phyloP scores from a whole-genome alignment of 163 green algal species.

The Scenedesmus sp. region DNA sequence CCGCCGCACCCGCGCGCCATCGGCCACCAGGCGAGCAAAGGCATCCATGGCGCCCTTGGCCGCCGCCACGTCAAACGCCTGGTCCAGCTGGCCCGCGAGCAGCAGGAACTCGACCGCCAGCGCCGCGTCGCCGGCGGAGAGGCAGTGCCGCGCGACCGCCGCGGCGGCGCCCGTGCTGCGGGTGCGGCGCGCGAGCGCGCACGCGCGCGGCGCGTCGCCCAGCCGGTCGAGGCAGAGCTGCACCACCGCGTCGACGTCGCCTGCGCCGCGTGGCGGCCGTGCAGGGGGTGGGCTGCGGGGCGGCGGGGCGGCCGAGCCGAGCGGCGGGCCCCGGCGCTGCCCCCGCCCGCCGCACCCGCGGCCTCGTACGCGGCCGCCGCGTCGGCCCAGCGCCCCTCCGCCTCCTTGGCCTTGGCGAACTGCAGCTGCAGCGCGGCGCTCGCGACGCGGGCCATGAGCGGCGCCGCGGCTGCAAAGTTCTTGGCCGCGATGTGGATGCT shows the following conservation, averaged over 20 bases:
- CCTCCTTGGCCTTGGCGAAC: conserved; percentile 79
- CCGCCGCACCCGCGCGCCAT: conserved; percentile 31
- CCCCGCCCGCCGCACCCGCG: conserved; percentile 35
- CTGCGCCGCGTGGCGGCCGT: too few relatives aligned
- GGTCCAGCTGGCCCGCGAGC: conserved; percentile 67
- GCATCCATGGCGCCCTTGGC: conserved; percentile 68
- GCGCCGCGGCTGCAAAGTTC: conserved; percentile 63
- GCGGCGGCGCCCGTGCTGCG: conserved; percentile 57
- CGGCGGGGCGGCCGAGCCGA: too few relatives aligned
- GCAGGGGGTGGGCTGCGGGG: too few relatives aligned
- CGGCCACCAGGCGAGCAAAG: conserved; percentile 65
- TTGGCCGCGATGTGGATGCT: conserved; percentile 80
- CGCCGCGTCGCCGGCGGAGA: conserved; percentile 56
- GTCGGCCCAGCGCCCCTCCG: conserved; percentile 65
- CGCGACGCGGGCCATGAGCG: conserved; percentile 68
- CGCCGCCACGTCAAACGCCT: conserved; percentile 75
- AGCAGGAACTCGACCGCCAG: conserved; percentile 80
- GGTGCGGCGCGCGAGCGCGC: conserved; percentile 70
- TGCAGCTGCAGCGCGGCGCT: conserved; percentile 79
- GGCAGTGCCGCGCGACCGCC: conserved; percentile 64
- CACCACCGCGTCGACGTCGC: conserved; percentile 71
- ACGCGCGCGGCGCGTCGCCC: conserved; percentile 63
- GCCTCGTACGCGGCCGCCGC: conserved; percentile 75
- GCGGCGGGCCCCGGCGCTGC: not conserved
- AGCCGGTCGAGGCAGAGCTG: conserved; percentile 73